Base-by-base conservation (phyloP, 2,329 filamentous ascomycete species). In the Trichoderma atrobrunneum region DNA sequence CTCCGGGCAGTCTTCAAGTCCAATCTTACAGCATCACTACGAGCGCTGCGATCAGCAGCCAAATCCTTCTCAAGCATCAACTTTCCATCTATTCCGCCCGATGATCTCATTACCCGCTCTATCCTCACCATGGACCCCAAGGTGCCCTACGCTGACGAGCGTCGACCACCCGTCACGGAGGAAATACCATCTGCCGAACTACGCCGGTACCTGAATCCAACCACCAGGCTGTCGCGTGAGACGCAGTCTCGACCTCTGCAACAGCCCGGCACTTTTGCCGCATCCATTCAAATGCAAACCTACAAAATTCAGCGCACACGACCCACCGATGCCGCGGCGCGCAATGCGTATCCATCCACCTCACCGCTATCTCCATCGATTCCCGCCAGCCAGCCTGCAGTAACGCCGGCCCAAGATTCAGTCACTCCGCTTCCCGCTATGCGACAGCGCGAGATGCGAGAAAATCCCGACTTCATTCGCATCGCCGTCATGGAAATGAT, bases 401-500 rank as follows among this genome's bases (percentile, higher is more conserved):
- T 14, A 8, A 28, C 32, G 3, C 14, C 30, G 24, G 34, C 16
- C 7, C 62, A 51, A 12, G 63, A 59, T 26, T 30, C 56, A 14
- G 54, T 54, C 24, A 24, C 63, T 14, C 70, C 81, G 48, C 82
- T 78, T 68, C 83, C 84, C 66, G 83, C 85, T 75, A 83, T 85
- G 76, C 87, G 90, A 26, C 90, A 91, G 79, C 87, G 90, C 61
- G 90, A 92, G 79, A 87, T 91, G 84, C 88, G 90, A 34, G 90
- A 92, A 79, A 92, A 92, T 75, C 86, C 89, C 54, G 89, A 92
- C 77, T 92, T 92, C 77, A 91, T 92, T 77, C 87, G 90, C 75
- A 88, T 92, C 70, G 90, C 90, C 43, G 90, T 92, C 65, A 89
- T 92, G 86, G 90, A 92, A 78, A 91, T 92, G 87, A 87, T 90